Evolutionary conservation across 2,329 filamentous ascomycete genomes (phyloP).

Genomic region (Colletotrichum chrysophilum): DNA sequence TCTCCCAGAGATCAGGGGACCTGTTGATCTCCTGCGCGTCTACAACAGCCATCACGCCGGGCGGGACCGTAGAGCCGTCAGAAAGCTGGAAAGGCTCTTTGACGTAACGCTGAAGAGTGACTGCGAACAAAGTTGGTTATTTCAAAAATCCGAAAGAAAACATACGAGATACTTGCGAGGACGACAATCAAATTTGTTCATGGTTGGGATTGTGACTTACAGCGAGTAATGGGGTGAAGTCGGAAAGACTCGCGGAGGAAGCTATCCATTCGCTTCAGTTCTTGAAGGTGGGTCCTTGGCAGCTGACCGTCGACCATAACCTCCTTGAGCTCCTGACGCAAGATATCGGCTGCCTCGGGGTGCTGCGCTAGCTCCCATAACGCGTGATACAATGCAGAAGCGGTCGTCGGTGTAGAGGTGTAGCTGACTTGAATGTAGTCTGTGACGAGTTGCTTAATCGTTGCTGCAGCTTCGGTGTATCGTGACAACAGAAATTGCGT

Average conservation of each 20-base stretch:
- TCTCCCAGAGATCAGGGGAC: background rate
- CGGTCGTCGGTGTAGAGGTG: background rate
- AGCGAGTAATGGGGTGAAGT: background rate
- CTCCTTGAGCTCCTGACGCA: background rate
- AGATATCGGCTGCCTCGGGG: background rate
- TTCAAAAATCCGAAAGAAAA: background rate
- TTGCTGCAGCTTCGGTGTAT: background rate
- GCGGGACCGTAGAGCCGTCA: background rate
- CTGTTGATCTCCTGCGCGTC: background rate
- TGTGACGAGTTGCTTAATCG: background rate
- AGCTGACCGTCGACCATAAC: background rate
- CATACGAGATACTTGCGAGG: background rate
- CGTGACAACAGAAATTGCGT: background rate
- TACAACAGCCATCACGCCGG: background rate
- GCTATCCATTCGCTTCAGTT: background rate
- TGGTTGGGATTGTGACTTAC: background rate
- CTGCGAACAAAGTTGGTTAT: background rate
- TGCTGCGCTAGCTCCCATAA: background rate
- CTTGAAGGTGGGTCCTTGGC: background rate
- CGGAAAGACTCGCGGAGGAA: background rate
- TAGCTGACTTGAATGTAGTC: background rate
- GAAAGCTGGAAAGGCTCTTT: background rate
- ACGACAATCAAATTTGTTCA: background rate
- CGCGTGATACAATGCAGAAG: background rate
- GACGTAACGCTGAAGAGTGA: background rate